Evolutionary conservation across 2,329 filamentous ascomycete genomes (phyloP), one percentile per base, ranked within the genome.

Genomic region (Colletotrichum gigasporum): DNA sequence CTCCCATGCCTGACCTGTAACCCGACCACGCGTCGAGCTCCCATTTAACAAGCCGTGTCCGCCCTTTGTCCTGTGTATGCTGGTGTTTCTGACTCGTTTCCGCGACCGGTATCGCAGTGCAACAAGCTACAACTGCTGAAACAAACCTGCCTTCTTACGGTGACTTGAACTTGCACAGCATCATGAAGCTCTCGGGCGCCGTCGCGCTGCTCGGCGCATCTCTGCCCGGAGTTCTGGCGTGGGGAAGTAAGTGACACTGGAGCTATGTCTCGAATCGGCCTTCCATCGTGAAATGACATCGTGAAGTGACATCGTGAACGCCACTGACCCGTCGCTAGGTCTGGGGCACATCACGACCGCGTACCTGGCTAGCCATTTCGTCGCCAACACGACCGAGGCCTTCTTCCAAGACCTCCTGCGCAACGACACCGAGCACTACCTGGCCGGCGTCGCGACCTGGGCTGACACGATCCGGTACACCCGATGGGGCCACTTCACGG

Each of bases 271-370:
- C 16, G 35, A 26, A 26, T 16, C 24, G 14, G 52, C 18, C 5
- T 12, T 28, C 14, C 14, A 20, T 10, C 5, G 28, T n/a, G n/a
- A n/a, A n/a, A n/a, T n/a, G n/a, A n/a, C n/a, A n/a, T n/a, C n/a
- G n/a, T n/a, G n/a, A n/a, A n/a, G n/a, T n/a, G n/a, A n/a, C n/a
- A n/a, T 3, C n/a, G 11, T 20, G 18, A 55, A 9, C 42, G 44
- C 24, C 57, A 54, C 63, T 69, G 47, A 69, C 57, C 28, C 16
- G 35, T 11, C 26, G 11, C 20, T 63, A 87, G 85, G 85, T 66
- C 81, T 91, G 58, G 89, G 89, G 2, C 89, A 91, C 74, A 87
- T 89, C 71, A 87, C 88, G 4, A 85, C 89, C 7, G 89, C 87
- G 41, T 90, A 88, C 71, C 72, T 91, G 20, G 88, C 89, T 10